phyloP scores from a whole-genome alignment of 139 green algal genomes.

The Chlorella sp. region DNA sequence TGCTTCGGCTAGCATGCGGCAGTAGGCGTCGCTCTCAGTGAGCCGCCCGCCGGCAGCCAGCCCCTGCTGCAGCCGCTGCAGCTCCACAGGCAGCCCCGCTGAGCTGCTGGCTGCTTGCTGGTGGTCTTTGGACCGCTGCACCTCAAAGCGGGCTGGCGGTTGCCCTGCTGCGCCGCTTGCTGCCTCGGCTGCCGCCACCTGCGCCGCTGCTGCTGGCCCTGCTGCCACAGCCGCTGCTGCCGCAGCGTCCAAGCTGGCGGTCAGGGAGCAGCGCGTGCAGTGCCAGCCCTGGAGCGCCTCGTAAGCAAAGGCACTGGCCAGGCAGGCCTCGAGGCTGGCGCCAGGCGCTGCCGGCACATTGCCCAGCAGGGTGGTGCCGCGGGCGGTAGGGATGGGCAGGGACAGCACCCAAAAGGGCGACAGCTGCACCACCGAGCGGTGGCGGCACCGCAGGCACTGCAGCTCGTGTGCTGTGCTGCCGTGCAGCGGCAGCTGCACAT shows the following conservation, averaged over 20 bases:
- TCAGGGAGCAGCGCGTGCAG: conserved; percentile 31
- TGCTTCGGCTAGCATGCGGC: background rate
- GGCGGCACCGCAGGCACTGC: conserved; percentile 28
- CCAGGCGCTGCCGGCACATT: background rate
- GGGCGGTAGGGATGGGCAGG: background rate
- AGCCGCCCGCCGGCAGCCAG: background rate
- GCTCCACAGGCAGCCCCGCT: background rate
- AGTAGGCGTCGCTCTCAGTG: conserved; percentile 1
- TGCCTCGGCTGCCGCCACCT: background rate
- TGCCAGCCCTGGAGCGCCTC: conserved; percentile 14
- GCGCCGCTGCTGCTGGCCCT: background rate
- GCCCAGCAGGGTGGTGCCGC: background rate
- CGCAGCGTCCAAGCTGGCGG: background rate
- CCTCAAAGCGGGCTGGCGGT: too few species aligned
- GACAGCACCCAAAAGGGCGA: conserved; percentile 27
- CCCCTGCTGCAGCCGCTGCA: background rate
- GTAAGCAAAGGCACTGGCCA: background rate
- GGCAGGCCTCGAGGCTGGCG: conserved; percentile 8
- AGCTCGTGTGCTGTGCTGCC: conserved; percentile 18
- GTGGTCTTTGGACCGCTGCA: too few species aligned
- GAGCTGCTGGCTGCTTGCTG: background rate
- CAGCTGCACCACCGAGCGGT: conserved; percentile 13
- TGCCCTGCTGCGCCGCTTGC: background rate
- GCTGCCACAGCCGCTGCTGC: background rate
- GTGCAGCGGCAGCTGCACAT: background rate